These are phyloP conservation scores for Colletotrichum gigasporum DNA, from an alignment of 2,329 filamentous ascomycete genomes.

Conservation along the genomic window DNA sequence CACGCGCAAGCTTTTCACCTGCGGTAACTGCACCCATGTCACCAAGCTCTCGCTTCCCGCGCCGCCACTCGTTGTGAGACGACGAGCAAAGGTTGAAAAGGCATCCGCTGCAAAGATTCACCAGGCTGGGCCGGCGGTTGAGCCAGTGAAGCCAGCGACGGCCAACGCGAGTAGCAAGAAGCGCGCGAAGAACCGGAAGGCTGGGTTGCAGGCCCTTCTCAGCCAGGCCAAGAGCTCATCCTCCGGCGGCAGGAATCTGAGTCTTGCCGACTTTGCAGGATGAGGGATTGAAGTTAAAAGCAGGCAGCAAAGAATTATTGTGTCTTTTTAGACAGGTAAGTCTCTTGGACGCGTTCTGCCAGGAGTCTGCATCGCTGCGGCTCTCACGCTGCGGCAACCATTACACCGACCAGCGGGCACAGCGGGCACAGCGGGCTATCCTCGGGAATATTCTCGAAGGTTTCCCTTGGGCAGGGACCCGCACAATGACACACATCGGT, in stretches of 20 bases:
- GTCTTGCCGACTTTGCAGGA: constrained; percentile 65
- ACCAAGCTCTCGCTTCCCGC: constrained; percentile 26
- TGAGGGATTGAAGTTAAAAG: constrained; percentile 39
- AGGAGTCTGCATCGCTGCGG: not conserved
- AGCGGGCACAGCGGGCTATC: constrained; percentile 11
- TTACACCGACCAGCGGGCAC: constrained; percentile 8
- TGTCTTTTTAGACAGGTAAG: too few relatives aligned
- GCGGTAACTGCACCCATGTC: constrained; percentile 20
- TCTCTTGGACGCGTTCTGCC: not conserved
- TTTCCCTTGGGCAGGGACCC: constrained; percentile 17
- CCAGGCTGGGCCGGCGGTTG: not conserved
- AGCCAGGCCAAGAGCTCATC: constrained; percentile 56
- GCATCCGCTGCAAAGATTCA: constrained; percentile 1
- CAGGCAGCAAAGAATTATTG: too few relatives aligned
- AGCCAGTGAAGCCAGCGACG: constrained; percentile 39
- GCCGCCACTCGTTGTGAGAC: constrained; percentile 30
- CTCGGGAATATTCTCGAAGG: constrained; percentile 34
- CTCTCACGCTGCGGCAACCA: not conserved
- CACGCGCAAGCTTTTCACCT: constrained; percentile 24
- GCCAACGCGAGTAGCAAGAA: constrained; percentile 71
- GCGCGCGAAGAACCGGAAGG: constrained; percentile 71
- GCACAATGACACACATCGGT: constrained; percentile 29
- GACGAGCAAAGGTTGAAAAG: constrained; percentile 37
- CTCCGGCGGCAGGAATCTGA: constrained; percentile 51
- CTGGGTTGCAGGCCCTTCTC: constrained; percentile 73